Percentiles rank a stretch among this genome's conserved stretches.
Conservation (phyloP, 768 basidiomycete genomes). For the Macrocybe gigantea region DNA sequence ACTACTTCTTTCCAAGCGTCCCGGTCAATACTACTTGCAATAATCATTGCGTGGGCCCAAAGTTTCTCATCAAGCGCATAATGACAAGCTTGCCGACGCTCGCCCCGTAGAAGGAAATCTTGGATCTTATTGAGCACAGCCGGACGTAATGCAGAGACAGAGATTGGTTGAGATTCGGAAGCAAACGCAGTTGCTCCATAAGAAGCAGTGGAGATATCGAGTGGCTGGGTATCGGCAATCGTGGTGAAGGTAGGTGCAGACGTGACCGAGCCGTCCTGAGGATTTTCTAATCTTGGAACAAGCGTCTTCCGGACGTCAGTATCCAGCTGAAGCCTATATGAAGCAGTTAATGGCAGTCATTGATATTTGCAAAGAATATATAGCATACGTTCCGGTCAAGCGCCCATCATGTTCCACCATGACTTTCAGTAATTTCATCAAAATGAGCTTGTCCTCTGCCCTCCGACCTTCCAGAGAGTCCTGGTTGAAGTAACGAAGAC, state of each 20-base stretch:
- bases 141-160: constrained; percentile 52
- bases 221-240: constrained; percentile 23
- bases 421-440: constrained; percentile 69
- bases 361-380: not conserved
- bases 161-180: constrained; percentile 40
- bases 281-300: constrained; percentile 46
- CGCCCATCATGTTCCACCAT: constrained; percentile 90
- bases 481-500: constrained; percentile 60
- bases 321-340: constrained; percentile 54
- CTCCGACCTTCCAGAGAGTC: constrained; percentile 47
- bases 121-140: constrained; percentile 75
- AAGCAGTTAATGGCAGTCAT: not conserved
- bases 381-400: constrained; percentile 75
- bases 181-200: constrained; percentile 15
- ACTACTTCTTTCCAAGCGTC: constrained; percentile 92
- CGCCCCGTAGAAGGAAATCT: constrained; percentile 73
- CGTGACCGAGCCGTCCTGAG: constrained; percentile 10
- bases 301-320: constrained; percentile 68
- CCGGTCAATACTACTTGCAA: constrained; percentile 88
- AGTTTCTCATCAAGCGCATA: constrained; percentile 85
- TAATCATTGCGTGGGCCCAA: constrained; percentile 95
- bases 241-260: constrained; percentile 22
- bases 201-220: constrained; percentile 12
- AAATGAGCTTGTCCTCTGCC: constrained; percentile 69
- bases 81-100: constrained; percentile 80